Base-by-base conservation (phyloP, 208 protist species). In the Eutreptiella sp. region DNA sequence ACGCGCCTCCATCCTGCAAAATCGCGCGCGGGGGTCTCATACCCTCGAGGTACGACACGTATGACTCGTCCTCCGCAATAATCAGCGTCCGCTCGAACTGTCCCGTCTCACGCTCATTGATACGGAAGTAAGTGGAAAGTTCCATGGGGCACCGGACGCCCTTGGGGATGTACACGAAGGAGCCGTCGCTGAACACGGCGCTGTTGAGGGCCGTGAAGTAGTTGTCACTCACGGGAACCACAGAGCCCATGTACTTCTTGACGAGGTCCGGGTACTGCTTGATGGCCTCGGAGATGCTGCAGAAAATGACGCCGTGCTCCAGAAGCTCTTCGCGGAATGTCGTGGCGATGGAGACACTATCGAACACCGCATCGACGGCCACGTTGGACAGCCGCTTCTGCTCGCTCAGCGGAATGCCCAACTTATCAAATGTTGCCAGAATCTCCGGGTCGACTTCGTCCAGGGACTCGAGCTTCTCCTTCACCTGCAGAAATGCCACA, bases 11-110 rank as follows among this genome's bases (percentile, higher is more conserved):
- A n/a, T n/a, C n/a, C n/a, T n/a, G n/a, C n/a, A n/a, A n/a, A n/a
- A n/a, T n/a, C n/a, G n/a, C n/a, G n/a, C n/a, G n/a, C n/a, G n/a
- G n/a, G n/a, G n/a, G n/a, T n/a, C n/a, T n/a, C n/a, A n/a, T n/a
- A n/a, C n/a, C 50, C 23, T 57, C 50, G 9, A 57, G 36, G 36
- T 57, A 57, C 36, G 50, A 57, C 31, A 57, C 50, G 11, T 57
- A 53, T 11, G 50, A 57, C 31, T 26, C 50, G 9, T 41, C 36
- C n/a, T 57, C 50, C 9, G 50, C 50, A 32, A 57, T 28, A 11
- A 57, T 26, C n/a, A 57, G 50, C n/a, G 50, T 57, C 7, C 50
- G 31, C 39, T 57, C 50, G 36, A 57, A 57, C 50, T 57, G 50
- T 14, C 50, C 50, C 21, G 50, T 9, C 39, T 57, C 50, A 24